Evolutionary conservation across 1,284 basidiomycete species (phyloP), one percentile per base, ranked within the genome.

Genomic region (Fomitopsis betulina): DNA sequence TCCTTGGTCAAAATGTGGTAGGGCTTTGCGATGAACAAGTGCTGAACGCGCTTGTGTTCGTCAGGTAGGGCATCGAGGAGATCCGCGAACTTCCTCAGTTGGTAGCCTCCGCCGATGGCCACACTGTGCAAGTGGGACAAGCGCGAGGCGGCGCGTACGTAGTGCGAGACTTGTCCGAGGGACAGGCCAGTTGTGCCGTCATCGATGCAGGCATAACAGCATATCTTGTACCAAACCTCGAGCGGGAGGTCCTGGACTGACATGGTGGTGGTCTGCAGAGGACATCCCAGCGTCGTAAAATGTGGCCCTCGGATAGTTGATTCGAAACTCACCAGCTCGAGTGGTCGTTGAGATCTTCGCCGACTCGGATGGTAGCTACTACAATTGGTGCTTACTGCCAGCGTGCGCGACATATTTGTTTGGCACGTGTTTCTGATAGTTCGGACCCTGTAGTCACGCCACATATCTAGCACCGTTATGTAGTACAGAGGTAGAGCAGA

Each of bases 171-270:
- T 19, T 38, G 38, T 13, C 51, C 19, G 27, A 58, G 50, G 4
- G 56, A 53, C 5, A 39, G 39, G 21, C 56, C 56, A 35, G 56
- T 58, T 17, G 8, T 5, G 3, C 56, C 56, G 33, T 40, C 51
- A 30, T 58, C 56, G n/a, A 39, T 47, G 42, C 56, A 58, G 23
- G 56, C 56, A 9, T 35, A 25, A 15, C 32, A 53, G 51, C 32
- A 58, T 39, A 58, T 54, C 4, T 51, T 23, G 15, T 25, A 2
- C 56, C 56, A 58, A 3, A 58, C 30, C 38, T 58, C 56, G 3
- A 37, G 40, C 7, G 52, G 56, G 23, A 19, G 32, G 30, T 53
- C 38, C 6, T 57, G 25, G 49, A 57, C 27, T 30, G 27, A 30
- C 27, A 30, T 30, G 27, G 8, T 8, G 27, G 27, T 5, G 27